Evolutionary conservation across 2,329 filamentous ascomycete species (phyloP).

Genomic region (Rutstroemia sp.): DNA sequence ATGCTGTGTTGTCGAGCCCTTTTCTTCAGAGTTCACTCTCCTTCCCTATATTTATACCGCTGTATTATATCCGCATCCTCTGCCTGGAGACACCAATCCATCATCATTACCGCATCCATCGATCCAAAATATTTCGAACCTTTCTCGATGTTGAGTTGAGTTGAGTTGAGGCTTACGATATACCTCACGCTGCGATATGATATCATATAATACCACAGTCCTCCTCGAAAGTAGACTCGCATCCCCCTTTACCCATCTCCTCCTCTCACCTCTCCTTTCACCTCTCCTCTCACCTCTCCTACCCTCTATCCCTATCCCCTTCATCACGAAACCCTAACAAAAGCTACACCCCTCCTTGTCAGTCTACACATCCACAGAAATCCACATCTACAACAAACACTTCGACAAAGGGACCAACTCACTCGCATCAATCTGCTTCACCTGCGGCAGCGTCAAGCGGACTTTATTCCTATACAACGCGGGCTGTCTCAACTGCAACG

Average conservation of each 20-base stretch:
- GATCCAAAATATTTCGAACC: too few relatives aligned
- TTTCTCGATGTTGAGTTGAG: too few relatives aligned
- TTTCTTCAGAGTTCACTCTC: too few relatives aligned
- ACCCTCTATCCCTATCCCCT: not conserved
- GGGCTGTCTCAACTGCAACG: conserved; percentile 70
- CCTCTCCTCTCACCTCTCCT: not conserved
- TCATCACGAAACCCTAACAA: conserved; percentile 28
- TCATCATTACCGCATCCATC: too few relatives aligned
- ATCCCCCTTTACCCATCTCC: too few relatives aligned
- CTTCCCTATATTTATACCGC: not conserved
- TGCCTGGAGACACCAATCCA: too few relatives aligned
- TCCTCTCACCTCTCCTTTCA: not conserved
- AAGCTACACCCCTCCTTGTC: conserved; percentile 16
- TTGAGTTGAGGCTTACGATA: too few relatives aligned
- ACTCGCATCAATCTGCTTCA: conserved; percentile 97
- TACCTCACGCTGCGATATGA: too few relatives aligned
- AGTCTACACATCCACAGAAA: too few relatives aligned
- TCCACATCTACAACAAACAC: not conserved
- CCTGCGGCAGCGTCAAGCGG: conserved; percentile 73
- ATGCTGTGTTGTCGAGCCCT: too few relatives aligned
- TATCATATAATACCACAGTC: too few relatives aligned
- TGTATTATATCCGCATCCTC: not conserved
- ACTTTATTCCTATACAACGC: conserved; percentile 93
- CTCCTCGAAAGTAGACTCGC: too few relatives aligned
- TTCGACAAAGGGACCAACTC: conserved; percentile 39